phyloP scores from a whole-genome alignment of 768 basidiomycete genomes.

The Mycena belliarum region DNA sequence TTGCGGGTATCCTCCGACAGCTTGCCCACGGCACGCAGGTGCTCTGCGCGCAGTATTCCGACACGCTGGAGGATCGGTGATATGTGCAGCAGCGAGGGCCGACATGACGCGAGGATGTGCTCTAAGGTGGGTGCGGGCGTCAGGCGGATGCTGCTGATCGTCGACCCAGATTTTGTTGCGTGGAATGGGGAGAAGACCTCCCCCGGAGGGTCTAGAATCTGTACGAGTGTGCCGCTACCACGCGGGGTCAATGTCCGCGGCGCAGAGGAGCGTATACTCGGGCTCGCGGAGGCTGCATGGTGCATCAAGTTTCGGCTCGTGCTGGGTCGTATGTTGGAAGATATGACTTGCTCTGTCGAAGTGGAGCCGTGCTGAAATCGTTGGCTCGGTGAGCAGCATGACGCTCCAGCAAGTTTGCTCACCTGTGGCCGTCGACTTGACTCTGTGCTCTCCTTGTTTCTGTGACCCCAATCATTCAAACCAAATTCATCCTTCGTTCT shows the following conservation, averaged over 20 bases:
- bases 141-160: slow-evolving; percentile 20
- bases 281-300: neutral
- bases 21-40: slow-evolving; percentile 61
- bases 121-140: slow-evolving; percentile 44
- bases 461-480: neutral
- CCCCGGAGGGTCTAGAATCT: neutral
- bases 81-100: slow-evolving; percentile 67
- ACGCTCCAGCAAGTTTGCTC: neutral
- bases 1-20: slow-evolving; percentile 68
- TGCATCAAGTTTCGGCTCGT: neutral
- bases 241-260: slow-evolving; percentile 18
- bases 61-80: slow-evolving; percentile 55
- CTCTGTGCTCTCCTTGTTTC: neutral
- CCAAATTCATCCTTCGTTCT: neutral
- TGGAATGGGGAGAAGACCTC: slow-evolving; percentile 4
- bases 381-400: neutral
- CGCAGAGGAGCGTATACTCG: neutral
- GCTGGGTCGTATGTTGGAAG: neutral
- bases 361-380: neutral
- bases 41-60: slow-evolving; percentile 60
- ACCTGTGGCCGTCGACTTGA: neutral
- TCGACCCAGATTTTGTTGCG: slow-evolving; percentile 10
- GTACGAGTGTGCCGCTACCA: slow-evolving; percentile 12
- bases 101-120: slow-evolving; percentile 57
- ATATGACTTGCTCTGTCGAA: neutral